Evolutionary conservation across 2,329 filamentous ascomycete genomes (phyloP), one percentile per base, ranked within the genome.

Genomic region (Calonectria ilicicola): DNA sequence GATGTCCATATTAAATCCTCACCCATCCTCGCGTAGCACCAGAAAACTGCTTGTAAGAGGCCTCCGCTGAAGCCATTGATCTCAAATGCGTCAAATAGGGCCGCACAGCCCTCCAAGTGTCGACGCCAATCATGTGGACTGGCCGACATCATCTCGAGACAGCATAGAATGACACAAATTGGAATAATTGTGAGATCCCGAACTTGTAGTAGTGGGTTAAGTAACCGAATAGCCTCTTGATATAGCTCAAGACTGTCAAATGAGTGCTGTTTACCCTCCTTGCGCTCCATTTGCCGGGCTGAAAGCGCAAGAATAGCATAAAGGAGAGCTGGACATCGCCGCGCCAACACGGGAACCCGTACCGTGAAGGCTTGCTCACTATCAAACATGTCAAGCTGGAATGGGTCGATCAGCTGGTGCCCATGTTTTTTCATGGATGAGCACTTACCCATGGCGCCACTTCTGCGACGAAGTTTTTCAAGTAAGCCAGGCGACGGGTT

Each of bases 11-110:
- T 35, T 38, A 15, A 29, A 35, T 63, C 75, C 83, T 72, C 70
- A 87, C 86, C 86, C 88, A 91, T 91, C 56, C 89, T 84, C 1
- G 88, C 88, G 77, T 89, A 91, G 73, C 88, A 90, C 89, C 89
- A 91, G 72, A 91, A 91, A 0, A 90, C 83, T 0, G 89, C 88
- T 78, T 89, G 88, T 8, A 88, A 79, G 21, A 90, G 77, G 0
- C 89, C 89, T 2, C 87, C 86, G 26, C 85, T 86, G 62, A 89
- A 88, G 0, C 89, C 89, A 53, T 89, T 85, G n/a, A 91, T 86
- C 12, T 84, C 87, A 63, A 88, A 86, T 0, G 88, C 85, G 73
- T 88, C 85, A 53, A 91, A 88, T 5, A 91, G 81, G 2, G 87
- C 87, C 3, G 90, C 89, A 72, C 89, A 91, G 1, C 90, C 90